Conservation (phyloP, 805 yeast genomes). For the Sugiyamaella valdiviana region DNA sequence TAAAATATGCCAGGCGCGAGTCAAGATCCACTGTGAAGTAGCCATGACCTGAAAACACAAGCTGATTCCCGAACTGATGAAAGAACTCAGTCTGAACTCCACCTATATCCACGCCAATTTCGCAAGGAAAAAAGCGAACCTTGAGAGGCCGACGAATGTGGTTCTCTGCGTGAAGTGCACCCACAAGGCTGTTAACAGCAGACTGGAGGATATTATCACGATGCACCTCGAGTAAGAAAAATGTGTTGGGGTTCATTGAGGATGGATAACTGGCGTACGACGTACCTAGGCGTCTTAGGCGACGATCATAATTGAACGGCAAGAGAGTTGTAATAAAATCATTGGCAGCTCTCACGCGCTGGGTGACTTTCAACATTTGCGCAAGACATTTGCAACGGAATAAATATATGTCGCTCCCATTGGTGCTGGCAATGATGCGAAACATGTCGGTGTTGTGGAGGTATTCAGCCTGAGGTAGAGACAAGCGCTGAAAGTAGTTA, state of each 20-base stretch:
- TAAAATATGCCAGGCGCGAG: conserved; percentile 23
- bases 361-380: not conserved
- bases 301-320: not conserved
- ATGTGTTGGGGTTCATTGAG: conserved; percentile 1
- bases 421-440: too few relatives aligned
- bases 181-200: conserved; percentile 10
- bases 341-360: not conserved
- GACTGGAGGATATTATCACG: conserved; percentile 20
- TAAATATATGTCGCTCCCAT: too few relatives aligned
- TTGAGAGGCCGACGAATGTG: conserved; percentile 23
- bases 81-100: conserved; percentile 30
- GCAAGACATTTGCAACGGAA: too few relatives aligned
- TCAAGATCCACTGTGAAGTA: conserved; percentile 13
- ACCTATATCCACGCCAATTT: conserved; percentile 29
- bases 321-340: conserved; percentile 1
- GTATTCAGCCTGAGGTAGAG: too few relatives aligned
- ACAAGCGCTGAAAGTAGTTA: too few relatives aligned
- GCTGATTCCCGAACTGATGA: conserved; percentile 18
- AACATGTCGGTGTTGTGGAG: too few relatives aligned
- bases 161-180: conserved; percentile 12
- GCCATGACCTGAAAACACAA: conserved; percentile 19
- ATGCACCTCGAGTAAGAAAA: conserved; percentile 18
- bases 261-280: not conserved
- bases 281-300: not conserved
- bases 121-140: conserved; percentile 24